Base-by-base conservation (phyloP, 2,329 filamentous ascomycete species). In the Metarhizium sp. region DNA sequence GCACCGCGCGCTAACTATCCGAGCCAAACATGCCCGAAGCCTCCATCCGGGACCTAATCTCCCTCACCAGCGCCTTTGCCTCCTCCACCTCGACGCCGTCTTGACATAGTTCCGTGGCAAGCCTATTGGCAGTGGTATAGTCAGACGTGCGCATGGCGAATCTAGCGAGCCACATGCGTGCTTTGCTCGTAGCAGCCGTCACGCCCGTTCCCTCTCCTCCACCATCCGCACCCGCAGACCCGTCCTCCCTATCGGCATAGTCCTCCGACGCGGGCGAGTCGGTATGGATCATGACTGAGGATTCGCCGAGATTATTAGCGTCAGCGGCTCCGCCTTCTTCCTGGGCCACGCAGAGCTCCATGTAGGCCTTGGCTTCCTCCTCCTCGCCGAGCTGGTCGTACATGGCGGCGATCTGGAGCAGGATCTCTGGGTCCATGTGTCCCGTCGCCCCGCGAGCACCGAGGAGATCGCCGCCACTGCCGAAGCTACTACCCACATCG, bases 31-130 rank as follows among this genome's bases (percentile, higher is more conserved):
- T 63, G 18, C 25, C 71, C 10, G 67, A 66, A n/a, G 69, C 71
- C 51, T 90, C 87, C 70, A 91, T 79, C 61, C 88, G 81, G 4
- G 87, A 87, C 62, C 92, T 80, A 13, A 95, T 86, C 69, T 97
- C 92, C 58, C 90, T 81, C 59, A 96, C 88, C 62, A 97, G 75
- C 3, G 91, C 90, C 73, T 97, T 97, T 32, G 94, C 94, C 71
- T 99, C 94, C 68, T 99, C 94, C 2, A 97, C 90, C 71, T 97
- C 94, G 30, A 95, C 86, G 0, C 94, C 94, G 70, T 99, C 94
- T 71, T 96, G 90, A 68, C 92, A 96, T 49, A 99, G 75, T 71
- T 99, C 94, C 58, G 86, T 90, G 0, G 91, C 92, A 46, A 97
- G 74, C 59, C 90, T 83, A 71, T 88, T 87, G 4, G 90, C 90